Base-by-base conservation (phyloP, 805 yeast genomes). In the Monosporozyma unispora region DNA sequence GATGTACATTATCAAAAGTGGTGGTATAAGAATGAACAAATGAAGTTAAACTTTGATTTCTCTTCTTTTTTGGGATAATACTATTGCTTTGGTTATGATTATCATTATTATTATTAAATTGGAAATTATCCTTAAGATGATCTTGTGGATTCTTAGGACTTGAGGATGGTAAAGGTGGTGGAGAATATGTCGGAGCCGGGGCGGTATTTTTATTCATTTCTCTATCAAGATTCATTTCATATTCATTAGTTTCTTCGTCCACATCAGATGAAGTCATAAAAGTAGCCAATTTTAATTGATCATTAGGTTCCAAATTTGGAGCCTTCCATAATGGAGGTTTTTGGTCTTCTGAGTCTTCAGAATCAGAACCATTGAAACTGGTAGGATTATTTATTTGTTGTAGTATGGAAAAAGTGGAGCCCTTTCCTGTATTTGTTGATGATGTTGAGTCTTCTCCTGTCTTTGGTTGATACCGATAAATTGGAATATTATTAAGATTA, bases 261-360 rank as follows among this genome's bases (percentile, higher is more conserved):
- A 21, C 42, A 39, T 45, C 41, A 5, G 45, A 28, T 18, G 21
- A n/a, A 45, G 40, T 50, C 18, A 41, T n/a, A 8, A 37, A 51
- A n/a, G 59, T 43, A 1, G 67, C 69, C 9, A 70, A 52, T 48
- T 64, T 57, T 25, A 71, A 53, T 46, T 70, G 73, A 49, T 70
- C 73, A 42, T 67, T 64, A 3, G 75, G 72, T 38, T 67, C 69
- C 4, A 70, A 48, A 12, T 61, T 56, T 2, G 75, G 75, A 1
- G 74, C 72, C 0, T 60, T 60, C 74, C 74, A 71, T 40, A 68
- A 50, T 4, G 63, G 58, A 7, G 60, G 51, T 9, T 59, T 56
- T 19, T 56, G 52, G n/a, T 62, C 63, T 2, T 31, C 44, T 10
- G 61, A 67, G 18, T 35, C 38, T 14, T 39, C 41, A 3, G 11